phyloP scores from a whole-genome alignment of 2,329 filamentous ascomycete genomes.

The Aspergillus clavatus region DNA sequence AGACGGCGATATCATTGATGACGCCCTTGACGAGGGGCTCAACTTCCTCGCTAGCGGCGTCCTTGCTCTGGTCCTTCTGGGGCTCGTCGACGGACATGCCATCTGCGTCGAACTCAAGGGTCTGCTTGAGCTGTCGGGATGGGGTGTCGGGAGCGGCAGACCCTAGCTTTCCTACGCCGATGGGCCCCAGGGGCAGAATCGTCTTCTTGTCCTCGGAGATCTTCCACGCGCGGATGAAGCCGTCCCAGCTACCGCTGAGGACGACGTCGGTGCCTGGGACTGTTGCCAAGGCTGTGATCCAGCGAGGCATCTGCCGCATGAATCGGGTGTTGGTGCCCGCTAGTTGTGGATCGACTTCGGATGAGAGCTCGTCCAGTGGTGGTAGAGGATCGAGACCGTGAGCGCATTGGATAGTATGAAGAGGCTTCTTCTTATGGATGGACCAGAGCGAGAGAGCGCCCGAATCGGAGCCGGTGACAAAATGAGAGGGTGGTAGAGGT shows the following conservation, averaged over 20 bases:
- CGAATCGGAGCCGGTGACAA: slow-evolving; percentile 91
- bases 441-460: slow-evolving; percentile 84
- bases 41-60: slow-evolving; percentile 17
- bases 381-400: slow-evolving; percentile 78
- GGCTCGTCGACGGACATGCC: slow-evolving; percentile 18
- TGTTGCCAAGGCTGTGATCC: slow-evolving; percentile 82
- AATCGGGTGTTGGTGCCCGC: slow-evolving; percentile 40
- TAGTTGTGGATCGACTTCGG: slow-evolving; percentile 61
- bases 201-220: slow-evolving; percentile 76
- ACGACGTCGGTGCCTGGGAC: slow-evolving; percentile 89
- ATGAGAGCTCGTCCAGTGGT: slow-evolving; percentile 63
- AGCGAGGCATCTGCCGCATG: slow-evolving; percentile 64
- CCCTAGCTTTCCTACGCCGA: slow-evolving; percentile 43
- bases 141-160: slow-evolving; percentile 22
- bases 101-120: slow-evolving; percentile 29
- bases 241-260: slow-evolving; percentile 91
- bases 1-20: slow-evolving; percentile 81
- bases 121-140: slow-evolving; percentile 31
- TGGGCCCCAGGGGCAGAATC: slow-evolving; percentile 66
- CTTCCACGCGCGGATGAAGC: slow-evolving; percentile 77
- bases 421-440: slow-evolving; percentile 87
- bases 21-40: slow-evolving; percentile 61
- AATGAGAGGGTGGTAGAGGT: slow-evolving; percentile 83
- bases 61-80: slow-evolving; percentile 13
- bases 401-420: slow-evolving; percentile 72